Evolutionary conservation across 169 alveolate genomes (phyloP).

Genomic region (Babesia bigemina): DNA sequence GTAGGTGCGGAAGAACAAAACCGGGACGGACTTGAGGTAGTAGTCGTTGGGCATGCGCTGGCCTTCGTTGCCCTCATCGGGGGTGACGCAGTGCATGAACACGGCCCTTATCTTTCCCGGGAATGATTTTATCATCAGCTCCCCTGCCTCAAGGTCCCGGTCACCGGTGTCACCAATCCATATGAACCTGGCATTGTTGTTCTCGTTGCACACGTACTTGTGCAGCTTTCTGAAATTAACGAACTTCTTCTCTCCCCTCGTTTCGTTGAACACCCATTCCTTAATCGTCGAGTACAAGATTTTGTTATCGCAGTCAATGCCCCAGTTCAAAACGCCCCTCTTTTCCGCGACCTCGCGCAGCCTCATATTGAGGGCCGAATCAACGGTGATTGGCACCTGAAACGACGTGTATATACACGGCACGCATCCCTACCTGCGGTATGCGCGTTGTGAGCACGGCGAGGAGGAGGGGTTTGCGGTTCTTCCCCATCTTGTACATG

Average conservation of each 20-base stretch:
- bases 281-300: slow-evolving; percentile 81
- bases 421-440: slow-evolving; percentile 70
- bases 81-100: slow-evolving; percentile 79
- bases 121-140: slow-evolving; percentile 79
- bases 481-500: slow-evolving; percentile 70
- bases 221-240: slow-evolving; percentile 79
- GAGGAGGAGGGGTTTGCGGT: slow-evolving; percentile 75
- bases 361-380: slow-evolving; percentile 74
- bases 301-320: slow-evolving; percentile 81
- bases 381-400: slow-evolving; percentile 82
- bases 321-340: slow-evolving; percentile 82
- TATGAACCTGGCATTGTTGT: slow-evolving; percentile 74
- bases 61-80: slow-evolving; percentile 43
- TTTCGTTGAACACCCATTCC: slow-evolving; percentile 84
- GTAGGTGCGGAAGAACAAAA: slow-evolving; percentile 81
- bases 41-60: slow-evolving; percentile 80
- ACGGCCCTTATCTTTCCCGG: slow-evolving; percentile 82
- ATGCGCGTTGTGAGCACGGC: slow-evolving; percentile 85
- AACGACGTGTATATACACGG: neutral
- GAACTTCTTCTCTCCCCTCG: slow-evolving; percentile 82
- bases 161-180: slow-evolving; percentile 89
- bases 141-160: slow-evolving; percentile 84
- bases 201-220: slow-evolving; percentile 71
- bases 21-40: slow-evolving; percentile 82
- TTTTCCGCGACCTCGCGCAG: slow-evolving; percentile 80